phyloP scores from a whole-genome alignment of 306 rosid genomes.

The Prinsepia uniflora region DNA sequence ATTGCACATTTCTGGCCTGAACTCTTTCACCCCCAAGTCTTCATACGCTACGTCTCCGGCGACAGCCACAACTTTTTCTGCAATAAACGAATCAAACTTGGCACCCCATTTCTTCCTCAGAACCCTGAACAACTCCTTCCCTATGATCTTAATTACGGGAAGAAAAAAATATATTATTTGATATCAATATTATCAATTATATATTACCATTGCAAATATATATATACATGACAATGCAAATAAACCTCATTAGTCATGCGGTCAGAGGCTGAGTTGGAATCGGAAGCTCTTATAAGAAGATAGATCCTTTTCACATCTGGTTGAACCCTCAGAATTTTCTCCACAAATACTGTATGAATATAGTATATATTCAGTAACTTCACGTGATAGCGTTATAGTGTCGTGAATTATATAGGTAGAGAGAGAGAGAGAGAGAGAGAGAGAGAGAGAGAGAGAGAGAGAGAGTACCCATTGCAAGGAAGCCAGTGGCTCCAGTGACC shows the following conservation, averaged over 20 bases:
- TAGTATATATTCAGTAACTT: no score
- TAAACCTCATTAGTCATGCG: constrained; percentile 23
- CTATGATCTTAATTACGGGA: not conserved
- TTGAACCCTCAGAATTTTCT: constrained; percentile 26
- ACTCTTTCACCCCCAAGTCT: constrained; percentile 30
- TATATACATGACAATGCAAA: not conserved
- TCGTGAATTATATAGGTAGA: not conserved
- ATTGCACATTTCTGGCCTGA: constrained; percentile 16
- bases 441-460: not conserved
- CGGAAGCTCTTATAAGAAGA: constrained; percentile 27
- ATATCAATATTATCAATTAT: not conserved
- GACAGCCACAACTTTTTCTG: constrained; percentile 23
- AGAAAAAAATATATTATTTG: not conserved
- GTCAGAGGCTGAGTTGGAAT: not conserved
- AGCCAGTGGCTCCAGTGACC: constrained; percentile 22
- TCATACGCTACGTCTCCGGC: constrained; percentile 32
- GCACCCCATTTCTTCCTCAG: constrained; percentile 17
- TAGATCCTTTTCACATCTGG: constrained; percentile 27
- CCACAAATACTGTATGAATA: constrained; percentile 25
- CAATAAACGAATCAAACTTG: constrained; percentile 21
- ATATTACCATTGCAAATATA: not conserved
- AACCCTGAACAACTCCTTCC: constrained; percentile 32
- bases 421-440: not conserved
- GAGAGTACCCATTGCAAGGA: not conserved
- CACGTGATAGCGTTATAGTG: not conserved